phyloP scores from a whole-genome alignment of 139 green algal species.

The Picochlorum sp. region DNA sequence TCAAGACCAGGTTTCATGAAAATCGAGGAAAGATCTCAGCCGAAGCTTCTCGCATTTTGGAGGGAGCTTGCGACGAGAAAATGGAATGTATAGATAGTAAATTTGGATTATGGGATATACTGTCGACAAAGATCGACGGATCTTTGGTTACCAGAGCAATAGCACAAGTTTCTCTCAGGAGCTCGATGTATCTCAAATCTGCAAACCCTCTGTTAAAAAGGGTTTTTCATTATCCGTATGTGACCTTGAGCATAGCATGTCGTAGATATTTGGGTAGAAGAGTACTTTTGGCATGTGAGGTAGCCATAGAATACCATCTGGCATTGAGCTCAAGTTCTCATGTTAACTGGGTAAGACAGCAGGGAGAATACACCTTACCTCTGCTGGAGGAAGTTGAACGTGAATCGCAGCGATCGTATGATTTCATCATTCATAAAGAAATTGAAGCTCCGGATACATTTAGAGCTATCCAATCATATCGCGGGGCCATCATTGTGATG shows the following conservation, averaged over 20 bases:
- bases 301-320: slow-evolving; percentile 73
- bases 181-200: no score
- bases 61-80: slow-evolving; percentile 49
- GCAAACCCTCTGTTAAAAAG: neutral
- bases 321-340: slow-evolving; percentile 51
- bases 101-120: slow-evolving; percentile 28
- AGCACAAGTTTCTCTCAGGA: no score
- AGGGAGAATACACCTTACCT: slow-evolving; percentile 11
- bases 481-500: slow-evolving; percentile 68
- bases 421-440: slow-evolving; percentile 72
- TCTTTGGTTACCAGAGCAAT: no score
- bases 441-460: slow-evolving; percentile 78
- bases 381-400: slow-evolving; percentile 26
- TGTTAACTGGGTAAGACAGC: slow-evolving; percentile 35
- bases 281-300: slow-evolving; percentile 60
- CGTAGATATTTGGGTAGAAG: slow-evolving; percentile 26
- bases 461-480: slow-evolving; percentile 77
- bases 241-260: slow-evolving; percentile 21
- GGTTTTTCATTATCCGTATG: slow-evolving; percentile 17
- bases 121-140: no score
- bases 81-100: slow-evolving; percentile 33
- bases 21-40: slow-evolving; percentile 46
- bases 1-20: slow-evolving; percentile 70
- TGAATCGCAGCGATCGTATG: slow-evolving; percentile 19
- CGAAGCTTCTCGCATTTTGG: slow-evolving; percentile 58